Conservation (phyloP, 139 green algal genomes). For the Chlorella sp. region DNA sequence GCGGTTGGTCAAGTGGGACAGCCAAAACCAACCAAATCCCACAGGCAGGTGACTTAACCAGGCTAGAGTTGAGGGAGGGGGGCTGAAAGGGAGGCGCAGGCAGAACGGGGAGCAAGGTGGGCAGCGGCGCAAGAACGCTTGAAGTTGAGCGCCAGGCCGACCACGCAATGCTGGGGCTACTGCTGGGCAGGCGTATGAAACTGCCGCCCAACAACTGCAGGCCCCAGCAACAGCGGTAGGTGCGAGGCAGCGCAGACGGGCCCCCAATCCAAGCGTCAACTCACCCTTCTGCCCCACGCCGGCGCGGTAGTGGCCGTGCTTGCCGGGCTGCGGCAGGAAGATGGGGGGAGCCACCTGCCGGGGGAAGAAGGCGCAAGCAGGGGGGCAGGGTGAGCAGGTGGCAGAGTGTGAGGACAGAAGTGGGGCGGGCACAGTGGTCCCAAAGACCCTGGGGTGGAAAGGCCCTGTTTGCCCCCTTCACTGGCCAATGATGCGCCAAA, state of each 20-base stretch:
- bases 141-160: too few species aligned
- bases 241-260: not conserved
- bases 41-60: too few species aligned
- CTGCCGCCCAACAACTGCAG: not conserved
- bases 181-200: not conserved
- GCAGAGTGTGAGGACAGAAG: too few species aligned
- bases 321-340: slow-evolving; percentile 75
- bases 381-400: too few species aligned
- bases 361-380: not conserved
- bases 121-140: not conserved
- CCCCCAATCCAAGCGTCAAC: not conserved
- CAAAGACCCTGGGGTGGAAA: too few species aligned
- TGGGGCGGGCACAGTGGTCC: too few species aligned
- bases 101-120: not conserved
- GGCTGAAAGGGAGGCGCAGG: not conserved
- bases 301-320: slow-evolving; percentile 53
- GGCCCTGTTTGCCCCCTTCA: too few species aligned
- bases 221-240: not conserved
- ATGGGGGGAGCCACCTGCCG: slow-evolving; percentile 76
- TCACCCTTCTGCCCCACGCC: slow-evolving; percentile 46
- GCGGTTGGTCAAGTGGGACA: not conserved
- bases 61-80: too few species aligned
- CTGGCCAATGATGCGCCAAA: too few species aligned
- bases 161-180: too few species aligned
- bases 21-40: not conserved